Evolutionary conservation across 2,329 filamentous ascomycete genomes (phyloP), one percentile per base, ranked within the genome.

Genomic region (Chaetomiaceae sp.): DNA sequence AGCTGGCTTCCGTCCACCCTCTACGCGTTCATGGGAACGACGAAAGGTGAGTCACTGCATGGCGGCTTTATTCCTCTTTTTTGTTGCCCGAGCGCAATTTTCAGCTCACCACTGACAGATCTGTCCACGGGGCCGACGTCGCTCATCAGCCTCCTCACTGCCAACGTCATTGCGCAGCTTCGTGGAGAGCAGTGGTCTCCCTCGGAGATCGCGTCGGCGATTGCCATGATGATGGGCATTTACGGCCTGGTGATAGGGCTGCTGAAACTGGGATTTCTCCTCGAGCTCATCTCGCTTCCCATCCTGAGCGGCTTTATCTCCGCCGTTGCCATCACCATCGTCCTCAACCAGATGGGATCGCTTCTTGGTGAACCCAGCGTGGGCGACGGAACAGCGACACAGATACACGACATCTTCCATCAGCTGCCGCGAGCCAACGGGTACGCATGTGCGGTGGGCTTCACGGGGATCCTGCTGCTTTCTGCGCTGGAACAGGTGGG

Each of bases 281-380:
- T 84, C 17, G 79, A 84, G 49, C 84, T 82, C 55, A 77, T 84
- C 53, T 83, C 80, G 0, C 70, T 80, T 1, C 80, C 80, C 0
- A 77, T 84, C 1, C 69, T 84, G 1, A 78, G 71, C 6, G 81
- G 81, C 4, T 84, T 83, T 64, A 81, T 84, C 54, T 81, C 79
- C 0, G 79, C 80, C 2, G 79, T 81, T 1, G 81, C 79, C 19
- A 75, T 84, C 38, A 80, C 78, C 24, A 84, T 84, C 57, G 74
- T 78, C 18, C 73, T 83, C 40, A 79, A 78, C n/a, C 81, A 84
- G 58, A 72, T 84, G 46, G 76, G 71, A 3, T 76, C 75, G 1
- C 71, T 84, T 0, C 72, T 84, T 2, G 80, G 80, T 9, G 56
- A 60, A 19, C 70, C 78, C 9, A 66, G 69, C 20, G 69, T 77